Evolutionary conservation across 2,329 filamentous ascomycete genomes (phyloP), one percentile per base, ranked within the genome.

Genomic region (Epichloe amarillans): DNA sequence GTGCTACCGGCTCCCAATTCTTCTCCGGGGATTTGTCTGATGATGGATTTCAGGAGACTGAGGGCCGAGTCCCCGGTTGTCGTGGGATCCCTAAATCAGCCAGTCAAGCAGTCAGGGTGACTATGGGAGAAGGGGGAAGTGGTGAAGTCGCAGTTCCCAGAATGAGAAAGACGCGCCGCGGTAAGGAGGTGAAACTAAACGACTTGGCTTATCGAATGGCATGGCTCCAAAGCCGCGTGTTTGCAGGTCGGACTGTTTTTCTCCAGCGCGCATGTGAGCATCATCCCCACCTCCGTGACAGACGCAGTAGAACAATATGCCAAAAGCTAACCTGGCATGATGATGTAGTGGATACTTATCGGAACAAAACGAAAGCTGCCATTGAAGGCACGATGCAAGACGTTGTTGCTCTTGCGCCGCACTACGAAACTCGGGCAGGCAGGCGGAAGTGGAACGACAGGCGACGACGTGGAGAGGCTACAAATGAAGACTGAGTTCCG

Each of bases 131-230:
- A 57, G 86, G 84, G n/a, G 73, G 71, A 36, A 84, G 90, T 54
- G 76, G 76, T 19, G 83, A 88, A 61, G 74, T 94, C 38, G 78
- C 82, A 2, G 83, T 94, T 40, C 88, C 90, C 26, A 77, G 82
- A 52, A 82, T 89, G 66, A 82, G 82, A 47, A 82, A 79, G 62
- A 72, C 74, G 43, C 79, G 81, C 57, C 80, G 88, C 47, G 79
- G 76, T 47, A 93, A 88, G 70, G 91, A 97, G 64, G 82, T 93
- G n/a, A 80, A 87, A 46, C 72, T 97, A 54, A 97, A 97, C 63
- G 90, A 97, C 62, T 72, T 97, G 44, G 91, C 89, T 2, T 95
- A 94, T 66, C 82, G 91, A 45, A 94, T 98, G 86, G 90, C 88
- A 46, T 98, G 93, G 91, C 83, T 90, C 50, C 91, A 97, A 70